Base-by-base conservation (phyloP, 1,284 basidiomycete genomes). In the Takashimella tepidaria region DNA sequence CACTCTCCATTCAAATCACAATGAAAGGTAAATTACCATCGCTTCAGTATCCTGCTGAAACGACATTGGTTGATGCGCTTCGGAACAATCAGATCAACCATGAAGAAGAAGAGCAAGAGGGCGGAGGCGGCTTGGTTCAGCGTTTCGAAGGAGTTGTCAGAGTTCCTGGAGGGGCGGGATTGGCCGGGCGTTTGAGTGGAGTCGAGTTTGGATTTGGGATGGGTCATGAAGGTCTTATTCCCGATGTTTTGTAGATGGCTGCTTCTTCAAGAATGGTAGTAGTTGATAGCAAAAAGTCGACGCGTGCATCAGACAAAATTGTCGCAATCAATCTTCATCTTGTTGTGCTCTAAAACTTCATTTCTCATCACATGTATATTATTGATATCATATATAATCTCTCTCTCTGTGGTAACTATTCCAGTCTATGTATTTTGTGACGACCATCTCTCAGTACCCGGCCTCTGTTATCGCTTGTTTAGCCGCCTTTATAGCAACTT, bases 401-500 rank as follows among this genome's bases (percentile, higher is more conserved):
- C n/a, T n/a, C n/a, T n/a, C n/a, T n/a, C n/a, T n/a, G n/a, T n/a
- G n/a, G n/a, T n/a, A n/a, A n/a, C n/a, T n/a, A n/a, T n/a, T n/a
- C n/a, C n/a, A n/a, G n/a, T n/a, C n/a, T n/a, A n/a, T n/a, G n/a
- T n/a, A n/a, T n/a, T n/a, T n/a, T n/a, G n/a, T n/a, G n/a, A n/a
- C n/a, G n/a, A n/a, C n/a, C n/a, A n/a, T n/a, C n/a, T n/a, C n/a
- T n/a, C 51, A 52, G 49, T 48, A 46, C 3, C 44, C 52, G 1
- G 67, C 79, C 59, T 81, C 80, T 44, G 79, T 79, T 50, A 81
- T 75, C 1, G 85, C 87, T 63, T 81, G 77, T 68, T 84, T 81
- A 11, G 97, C 84, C 0, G 90, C 92, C 50, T 82, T 81, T 23
- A 98, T 77, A 3, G 90, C 84, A 52, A 79, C 76, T 0, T 73